Conservation (phyloP, 1,284 basidiomycete genomes). For the Fomitopsis palustris region DNA sequence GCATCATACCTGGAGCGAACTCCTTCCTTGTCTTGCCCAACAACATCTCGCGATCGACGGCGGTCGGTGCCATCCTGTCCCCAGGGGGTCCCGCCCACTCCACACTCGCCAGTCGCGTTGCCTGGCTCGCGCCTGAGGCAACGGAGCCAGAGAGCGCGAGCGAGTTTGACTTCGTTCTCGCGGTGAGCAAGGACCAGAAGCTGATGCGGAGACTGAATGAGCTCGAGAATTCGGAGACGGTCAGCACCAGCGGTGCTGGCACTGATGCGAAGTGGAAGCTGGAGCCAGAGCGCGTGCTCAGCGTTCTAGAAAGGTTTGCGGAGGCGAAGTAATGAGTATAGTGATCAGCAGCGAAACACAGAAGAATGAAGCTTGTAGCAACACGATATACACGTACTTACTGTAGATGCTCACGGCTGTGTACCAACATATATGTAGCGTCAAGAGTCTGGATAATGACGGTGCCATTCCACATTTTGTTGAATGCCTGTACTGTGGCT, state of each 20-base stretch:
- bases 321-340: slow-evolving; percentile 25
- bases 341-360: not conserved
- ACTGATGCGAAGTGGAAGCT: slow-evolving; percentile 75
- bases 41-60: slow-evolving; percentile 78
- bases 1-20: slow-evolving; percentile 75
- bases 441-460: no score
- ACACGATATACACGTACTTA: not conserved
- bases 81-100: slow-evolving; percentile 62
- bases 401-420: not conserved
- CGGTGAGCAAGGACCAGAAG: slow-evolving; percentile 72
- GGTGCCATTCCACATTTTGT: no score
- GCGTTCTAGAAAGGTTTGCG: slow-evolving; percentile 38
- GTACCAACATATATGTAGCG: no score
- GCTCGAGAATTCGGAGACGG: slow-evolving; percentile 68
- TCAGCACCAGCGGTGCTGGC: slow-evolving; percentile 62
- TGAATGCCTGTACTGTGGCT: no score
- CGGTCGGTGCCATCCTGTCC: slow-evolving; percentile 72
- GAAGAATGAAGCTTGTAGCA: not conserved
- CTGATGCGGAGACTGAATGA: slow-evolving; percentile 70
- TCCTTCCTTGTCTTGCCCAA: slow-evolving; percentile 83
- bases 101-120: slow-evolving; percentile 36
- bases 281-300: slow-evolving; percentile 38
- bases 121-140: slow-evolving; percentile 34
- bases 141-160: slow-evolving; percentile 31
- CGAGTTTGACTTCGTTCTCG: slow-evolving; percentile 62